Base-by-base conservation (phyloP, 768 basidiomycete genomes). In the Amanita pallidorosea region DNA sequence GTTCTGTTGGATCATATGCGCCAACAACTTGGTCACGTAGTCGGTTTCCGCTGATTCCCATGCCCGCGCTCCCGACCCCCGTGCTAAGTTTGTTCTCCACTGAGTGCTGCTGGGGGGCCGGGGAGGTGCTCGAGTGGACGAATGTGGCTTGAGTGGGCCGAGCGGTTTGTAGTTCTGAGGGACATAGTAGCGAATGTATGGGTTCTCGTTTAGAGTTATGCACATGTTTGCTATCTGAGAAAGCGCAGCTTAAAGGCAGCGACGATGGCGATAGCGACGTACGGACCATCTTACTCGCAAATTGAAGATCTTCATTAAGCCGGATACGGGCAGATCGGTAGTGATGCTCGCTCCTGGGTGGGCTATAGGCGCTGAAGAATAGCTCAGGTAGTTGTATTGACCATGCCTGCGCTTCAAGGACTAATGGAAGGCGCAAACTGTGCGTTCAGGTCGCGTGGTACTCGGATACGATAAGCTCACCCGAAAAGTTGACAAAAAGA, bases 401-500 rank as follows among this genome's bases (percentile, higher is more conserved):
- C 71, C 95, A 99, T 7, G 80, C 73, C 60, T 92, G 88, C 4
- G 88, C 77, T 66, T 99, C 95, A 47, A 82, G 71, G 12, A 88
- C 95, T 98, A 48, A 27, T 45, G n/a, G n/a, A 7, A 25, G 13
- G 8, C 9, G 34, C 36, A 43, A 53, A 35, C 51, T 43, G 45
- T 44, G 54, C 27, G 18, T 18, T 31, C 25, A 33, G 31, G 33
- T 33, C 12, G 13, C 9, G 6, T 17, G 33, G 36, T 42, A n/a
- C 31, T 35, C 2, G 31, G 15, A 27, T n/a, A 38, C 48, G 20
- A 9, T 36, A 9, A 2, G 67, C 89, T 51, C 55, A 94, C 95
- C 82, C 83, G 89, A 87, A 67, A 95, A 89, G 65, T 98, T 95
- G 56, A 96, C 65, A 65, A 85, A 97, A 33, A 98, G 72, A 61